Evolutionary conservation across 2,329 filamentous ascomycete genomes (phyloP).

Genomic region (Tympanopsis confertula): DNA sequence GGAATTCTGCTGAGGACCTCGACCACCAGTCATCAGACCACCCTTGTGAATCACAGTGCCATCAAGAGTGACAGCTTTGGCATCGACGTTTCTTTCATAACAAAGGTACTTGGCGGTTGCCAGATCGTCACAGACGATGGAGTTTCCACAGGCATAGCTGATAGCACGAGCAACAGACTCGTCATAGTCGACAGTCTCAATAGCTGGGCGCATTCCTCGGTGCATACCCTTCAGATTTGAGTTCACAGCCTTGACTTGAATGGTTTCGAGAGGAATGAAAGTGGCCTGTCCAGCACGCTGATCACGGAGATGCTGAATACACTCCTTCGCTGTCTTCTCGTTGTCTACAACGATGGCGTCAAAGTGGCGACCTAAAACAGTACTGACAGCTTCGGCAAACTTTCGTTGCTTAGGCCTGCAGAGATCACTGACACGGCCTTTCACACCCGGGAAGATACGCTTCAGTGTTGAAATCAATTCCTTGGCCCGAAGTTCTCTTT

Average conservation of each 20-base stretch:
- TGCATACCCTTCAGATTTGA: conserved; percentile 75
- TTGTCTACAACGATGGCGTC: conserved; percentile 92
- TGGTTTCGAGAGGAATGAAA: conserved; percentile 93
- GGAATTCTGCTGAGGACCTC: conserved; percentile 62
- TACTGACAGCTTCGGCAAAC: conserved; percentile 84
- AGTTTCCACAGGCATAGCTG: conserved; percentile 86
- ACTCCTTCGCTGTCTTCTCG: conserved; percentile 86
- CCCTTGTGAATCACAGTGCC: conserved; percentile 96
- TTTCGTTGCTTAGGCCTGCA: conserved; percentile 97
- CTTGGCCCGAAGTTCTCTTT: conserved; percentile 67
- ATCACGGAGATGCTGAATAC: conserved; percentile 86
- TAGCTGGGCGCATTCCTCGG: conserved; percentile 73
- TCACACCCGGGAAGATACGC: conserved; percentile 82
- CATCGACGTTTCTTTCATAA: conserved; percentile 72
- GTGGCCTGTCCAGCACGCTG: conserved; percentile 79
- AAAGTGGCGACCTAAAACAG: conserved; percentile 82
- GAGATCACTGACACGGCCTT: conserved; percentile 78
- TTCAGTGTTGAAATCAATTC: conserved; percentile 80
- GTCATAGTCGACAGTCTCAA: conserved; percentile 94
- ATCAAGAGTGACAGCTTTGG: conserved; percentile 88
- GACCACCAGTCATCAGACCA: conserved; percentile 91
- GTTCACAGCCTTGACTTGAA: conserved; percentile 85
- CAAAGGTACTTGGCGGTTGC: conserved; percentile 80
- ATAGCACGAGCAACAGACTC: conserved; percentile 79
- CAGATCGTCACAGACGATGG: conserved; percentile 83